Conservation (phyloP, 129 eudicot genomes). For the Escallonia herrerae region DNA sequence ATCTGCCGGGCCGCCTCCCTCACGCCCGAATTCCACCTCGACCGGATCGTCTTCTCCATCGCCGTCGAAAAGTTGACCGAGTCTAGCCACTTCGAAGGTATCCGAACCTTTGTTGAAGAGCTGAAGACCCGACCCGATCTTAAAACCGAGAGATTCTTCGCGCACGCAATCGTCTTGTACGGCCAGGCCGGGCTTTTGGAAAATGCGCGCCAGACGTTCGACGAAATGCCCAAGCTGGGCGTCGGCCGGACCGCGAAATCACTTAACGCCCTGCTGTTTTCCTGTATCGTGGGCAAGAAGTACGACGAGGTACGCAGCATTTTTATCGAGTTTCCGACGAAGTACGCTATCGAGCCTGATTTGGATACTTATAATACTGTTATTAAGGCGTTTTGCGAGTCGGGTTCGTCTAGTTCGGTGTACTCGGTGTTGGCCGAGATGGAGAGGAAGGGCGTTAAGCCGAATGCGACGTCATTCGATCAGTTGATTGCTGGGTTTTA, state of each 20-base stretch:
- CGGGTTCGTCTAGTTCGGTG: constrained; percentile 48
- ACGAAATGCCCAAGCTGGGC: constrained; percentile 58
- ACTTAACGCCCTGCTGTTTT: constrained; percentile 57
- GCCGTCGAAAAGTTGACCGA: constrained; percentile 61
- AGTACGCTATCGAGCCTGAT: constrained; percentile 53
- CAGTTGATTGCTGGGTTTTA: constrained; percentile 74
- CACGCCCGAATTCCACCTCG: constrained; percentile 68
- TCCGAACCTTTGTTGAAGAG: constrained; percentile 55
- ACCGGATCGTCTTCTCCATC: constrained; percentile 60
- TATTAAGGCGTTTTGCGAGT: constrained; percentile 61
- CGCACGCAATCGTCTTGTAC: constrained; percentile 53
- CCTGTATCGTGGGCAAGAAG: constrained; percentile 52
- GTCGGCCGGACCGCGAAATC: constrained; percentile 39
- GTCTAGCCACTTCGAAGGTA: constrained; percentile 44
- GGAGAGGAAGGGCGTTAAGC: constrained; percentile 59
- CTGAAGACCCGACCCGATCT: constrained; percentile 57
- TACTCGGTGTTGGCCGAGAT: constrained; percentile 71
- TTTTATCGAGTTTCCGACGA: constrained; percentile 56
- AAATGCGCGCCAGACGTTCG: constrained; percentile 57
- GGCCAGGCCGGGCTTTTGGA: constrained; percentile 67
- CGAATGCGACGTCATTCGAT: constrained; percentile 53
- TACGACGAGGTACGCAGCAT: constrained; percentile 55
- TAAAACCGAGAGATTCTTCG: constrained; percentile 41
- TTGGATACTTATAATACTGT: constrained; percentile 66
- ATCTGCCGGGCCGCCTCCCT: constrained; percentile 80